Conservation (phyloP, 2,329 filamentous ascomycete genomes). For the Aspergillus viridinutans region DNA sequence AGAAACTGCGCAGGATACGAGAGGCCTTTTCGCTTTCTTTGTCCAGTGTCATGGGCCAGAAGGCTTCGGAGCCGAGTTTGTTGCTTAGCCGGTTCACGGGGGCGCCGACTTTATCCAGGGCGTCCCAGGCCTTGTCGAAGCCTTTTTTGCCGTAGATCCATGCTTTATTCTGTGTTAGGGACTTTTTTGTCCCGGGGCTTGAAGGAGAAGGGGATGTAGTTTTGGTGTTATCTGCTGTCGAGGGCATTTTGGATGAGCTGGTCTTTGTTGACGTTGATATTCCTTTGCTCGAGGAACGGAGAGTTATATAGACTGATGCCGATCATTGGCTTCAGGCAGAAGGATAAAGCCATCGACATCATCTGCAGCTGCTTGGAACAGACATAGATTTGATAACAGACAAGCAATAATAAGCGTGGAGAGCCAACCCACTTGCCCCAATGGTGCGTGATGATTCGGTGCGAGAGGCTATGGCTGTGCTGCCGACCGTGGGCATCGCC, state of each 20-base stretch:
- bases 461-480: background rate
- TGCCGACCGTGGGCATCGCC: too few relatives aligned
- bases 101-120: conserved; percentile 63
- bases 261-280: background rate
- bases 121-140: conserved; percentile 68
- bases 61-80: conserved; percentile 73
- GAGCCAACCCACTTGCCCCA: background rate
- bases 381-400: background rate
- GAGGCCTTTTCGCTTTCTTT: conserved; percentile 89
- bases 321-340: background rate
- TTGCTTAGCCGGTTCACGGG: conserved; percentile 79
- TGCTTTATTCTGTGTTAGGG: conserved; percentile 34
- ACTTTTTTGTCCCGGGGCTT: background rate
- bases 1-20: conserved; percentile 82
- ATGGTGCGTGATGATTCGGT: background rate
- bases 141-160: conserved; percentile 51
- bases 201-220: background rate
- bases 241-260: background rate
- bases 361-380: background rate
- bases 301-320: background rate
- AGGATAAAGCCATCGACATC: background rate
- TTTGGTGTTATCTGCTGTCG: background rate
- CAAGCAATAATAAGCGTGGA: background rate
- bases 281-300: background rate
- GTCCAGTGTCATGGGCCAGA: conserved; percentile 81